A percentile compares a stretch with the other conserved stretches of the same genome.
Conservation (phyloP, 192 early-diverging fungal species). For the Coemansia sp. region DNA sequence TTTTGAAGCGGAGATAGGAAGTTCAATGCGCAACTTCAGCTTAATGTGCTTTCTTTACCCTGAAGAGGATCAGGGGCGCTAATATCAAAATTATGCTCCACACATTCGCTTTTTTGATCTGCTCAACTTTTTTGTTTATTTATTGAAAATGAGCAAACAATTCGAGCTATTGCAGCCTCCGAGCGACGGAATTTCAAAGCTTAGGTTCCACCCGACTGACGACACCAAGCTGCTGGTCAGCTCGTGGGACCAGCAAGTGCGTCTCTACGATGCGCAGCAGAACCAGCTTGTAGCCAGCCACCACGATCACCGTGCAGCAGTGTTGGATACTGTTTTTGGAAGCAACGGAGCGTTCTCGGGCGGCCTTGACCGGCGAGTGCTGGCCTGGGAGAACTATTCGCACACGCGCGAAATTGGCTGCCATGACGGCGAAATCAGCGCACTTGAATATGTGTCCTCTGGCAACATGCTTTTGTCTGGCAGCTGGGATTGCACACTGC, state of each 20-base stretch:
- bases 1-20: conserved; percentile 1
- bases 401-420: conserved; percentile 64
- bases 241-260: conserved; percentile 90
- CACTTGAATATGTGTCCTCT: conserved; percentile 60
- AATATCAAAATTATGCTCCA: too few relatives aligned
- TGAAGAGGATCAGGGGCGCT: neutral
- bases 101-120: neutral
- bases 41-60: neutral
- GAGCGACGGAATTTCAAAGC: conserved; percentile 76
- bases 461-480: conserved; percentile 74
- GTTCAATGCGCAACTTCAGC: neutral
- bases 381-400: conserved; percentile 65
- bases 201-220: conserved; percentile 72
- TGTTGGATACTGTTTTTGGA: conserved; percentile 78
- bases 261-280: conserved; percentile 75
- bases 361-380: conserved; percentile 72
- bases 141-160: conserved; percentile 48
- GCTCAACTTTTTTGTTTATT: neutral
- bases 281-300: conserved; percentile 59
- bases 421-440: conserved; percentile 78
- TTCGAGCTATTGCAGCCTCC: conserved; percentile 81
- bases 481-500: conserved; percentile 88
- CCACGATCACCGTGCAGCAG: conserved; percentile 68
- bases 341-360: conserved; percentile 63
- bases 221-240: conserved; percentile 70